Evolutionary conservation across 768 basidiomycete genomes (phyloP).

Genomic region (Russula earlei): DNA sequence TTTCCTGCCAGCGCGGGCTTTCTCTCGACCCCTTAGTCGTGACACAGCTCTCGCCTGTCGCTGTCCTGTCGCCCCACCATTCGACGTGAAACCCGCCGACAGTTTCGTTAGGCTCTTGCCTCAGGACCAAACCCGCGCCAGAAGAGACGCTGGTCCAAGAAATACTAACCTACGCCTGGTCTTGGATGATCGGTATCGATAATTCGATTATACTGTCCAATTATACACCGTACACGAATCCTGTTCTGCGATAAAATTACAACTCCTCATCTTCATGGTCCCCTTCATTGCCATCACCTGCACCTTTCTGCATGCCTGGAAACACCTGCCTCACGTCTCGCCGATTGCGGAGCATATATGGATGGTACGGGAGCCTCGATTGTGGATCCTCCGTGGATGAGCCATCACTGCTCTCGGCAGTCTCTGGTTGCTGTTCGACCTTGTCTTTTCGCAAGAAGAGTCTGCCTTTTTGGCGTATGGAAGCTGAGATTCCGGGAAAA

Average conservation of each 20-base stretch:
- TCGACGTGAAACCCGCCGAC: too few species aligned
- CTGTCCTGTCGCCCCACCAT: too few species aligned
- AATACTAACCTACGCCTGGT: too few species aligned
- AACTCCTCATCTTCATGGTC: slow-evolving; percentile 13
- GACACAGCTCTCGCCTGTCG: too few species aligned
- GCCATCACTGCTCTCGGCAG: slow-evolving; percentile 15
- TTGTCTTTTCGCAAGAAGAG: slow-evolving; percentile 2
- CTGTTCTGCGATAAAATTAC: not conserved
- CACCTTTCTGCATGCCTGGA: not conserved
- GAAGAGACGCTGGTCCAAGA: too few species aligned
- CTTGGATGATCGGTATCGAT: too few species aligned
- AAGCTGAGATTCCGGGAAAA: slow-evolving; percentile 14
- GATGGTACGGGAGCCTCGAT: not conserved
- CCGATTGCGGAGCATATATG: slow-evolving; percentile 2
- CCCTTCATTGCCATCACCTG: not conserved
- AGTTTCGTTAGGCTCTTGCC: too few species aligned
- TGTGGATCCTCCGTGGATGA: slow-evolving; percentile 13
- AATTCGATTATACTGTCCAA: too few species aligned
- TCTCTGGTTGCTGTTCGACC: not conserved
- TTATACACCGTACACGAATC: too few species aligned
- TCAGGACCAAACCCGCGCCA: too few species aligned
- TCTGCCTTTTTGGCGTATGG: not conserved
- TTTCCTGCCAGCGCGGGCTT: too few species aligned
- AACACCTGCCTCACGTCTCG: slow-evolving; percentile 15
- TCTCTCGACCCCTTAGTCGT: too few species aligned